Conservation (phyloP, 148 eudicot species). For the Nepenthes gracilis region DNA sequence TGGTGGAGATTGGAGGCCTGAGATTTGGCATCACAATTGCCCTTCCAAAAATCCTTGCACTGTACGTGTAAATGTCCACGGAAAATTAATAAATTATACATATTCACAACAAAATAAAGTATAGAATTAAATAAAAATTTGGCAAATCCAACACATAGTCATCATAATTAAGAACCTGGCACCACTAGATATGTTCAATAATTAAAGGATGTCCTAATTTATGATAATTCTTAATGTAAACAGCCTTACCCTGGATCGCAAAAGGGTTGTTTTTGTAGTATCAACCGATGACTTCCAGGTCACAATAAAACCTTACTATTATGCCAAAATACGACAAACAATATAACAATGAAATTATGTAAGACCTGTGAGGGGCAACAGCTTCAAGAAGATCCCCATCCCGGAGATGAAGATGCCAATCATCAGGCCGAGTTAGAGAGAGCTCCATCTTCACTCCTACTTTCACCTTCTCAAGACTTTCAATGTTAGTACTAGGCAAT, state of each 20-base stretch:
- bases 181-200: background rate
- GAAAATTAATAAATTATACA: background rate
- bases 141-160: background rate
- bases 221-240: no score
- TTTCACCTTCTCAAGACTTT: constrained; percentile 19
- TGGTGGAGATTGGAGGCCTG: constrained; percentile 80
- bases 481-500: constrained; percentile 17
- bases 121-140: background rate
- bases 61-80: constrained; percentile 17
- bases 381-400: constrained; percentile 86
- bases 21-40: constrained; percentile 93
- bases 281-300: no score
- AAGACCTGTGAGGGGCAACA: constrained; percentile 76
- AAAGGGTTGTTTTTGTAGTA: no score
- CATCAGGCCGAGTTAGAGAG: constrained; percentile 78
- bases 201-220: no score
- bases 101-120: background rate
- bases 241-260: no score
- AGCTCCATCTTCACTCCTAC: constrained; percentile 58
- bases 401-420: constrained; percentile 99
- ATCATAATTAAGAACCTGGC: background rate
- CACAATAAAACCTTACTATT: no score
- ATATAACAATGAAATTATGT: background rate
- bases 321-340: no score
- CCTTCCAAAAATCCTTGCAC: constrained; percentile 77